Base-by-base conservation (phyloP, 2,329 filamentous ascomycete species). In the Pseudocercospora crystallina region DNA sequence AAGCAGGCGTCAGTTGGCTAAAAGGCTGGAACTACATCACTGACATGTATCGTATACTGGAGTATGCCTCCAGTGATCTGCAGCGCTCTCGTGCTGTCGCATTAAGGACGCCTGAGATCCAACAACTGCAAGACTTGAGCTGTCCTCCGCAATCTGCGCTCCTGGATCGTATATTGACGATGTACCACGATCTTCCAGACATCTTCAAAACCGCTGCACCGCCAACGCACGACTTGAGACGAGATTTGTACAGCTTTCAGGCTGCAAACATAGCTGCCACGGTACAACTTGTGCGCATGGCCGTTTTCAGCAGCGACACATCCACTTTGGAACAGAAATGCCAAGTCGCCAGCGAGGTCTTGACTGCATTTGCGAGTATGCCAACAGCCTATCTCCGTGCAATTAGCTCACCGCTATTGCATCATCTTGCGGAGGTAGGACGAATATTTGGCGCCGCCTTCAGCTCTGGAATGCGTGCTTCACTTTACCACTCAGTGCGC, bases 1-100 rank as follows among this genome's bases (percentile, higher is more conserved):
- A 66, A 67, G 34, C 71, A 74, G 32, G 67, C 61, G 41, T 46
- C 17, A 69, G 67, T 47, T 81, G 79, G 79, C 61, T 81, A 8
- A 70, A 71, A 35, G 79, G 79, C 12, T 80, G 77, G 76, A 81
- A 81, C 61, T 79, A 79, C 49, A 78, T 74, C n/a, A 80, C 76
- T 0, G 77, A 80, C 56, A 64, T 81, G 0, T 81, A 80, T 58
- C 73, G 77, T 5, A 70, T 80, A 8, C 64, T 82, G 11, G 79
- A 82, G 57, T 76, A 81, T 26, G 43, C 49, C 36, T 45, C 44
- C 9, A 47, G 36, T 46, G 40, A 43, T 46, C 37, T 43, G 11
- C 51, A 54, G 30, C 29, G 51, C 34, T 40, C 37, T 12, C 37
- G 37, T 26, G 17, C 13, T 26, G 12, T 26, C 8, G 17, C 12